Conservation (phyloP, 1,139 yeast genomes). For the Arxiozyma bovina region DNA sequence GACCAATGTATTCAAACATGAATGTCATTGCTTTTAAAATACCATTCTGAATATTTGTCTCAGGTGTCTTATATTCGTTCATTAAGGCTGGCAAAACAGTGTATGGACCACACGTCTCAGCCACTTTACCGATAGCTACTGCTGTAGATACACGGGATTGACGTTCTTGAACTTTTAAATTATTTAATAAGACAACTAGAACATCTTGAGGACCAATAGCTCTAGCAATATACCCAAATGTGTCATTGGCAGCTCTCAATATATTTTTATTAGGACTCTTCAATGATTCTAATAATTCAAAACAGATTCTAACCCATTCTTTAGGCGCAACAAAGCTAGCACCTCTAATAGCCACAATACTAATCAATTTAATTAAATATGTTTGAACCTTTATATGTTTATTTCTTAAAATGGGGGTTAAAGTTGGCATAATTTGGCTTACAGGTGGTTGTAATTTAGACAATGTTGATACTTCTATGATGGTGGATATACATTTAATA, state of each 20-base stretch:
- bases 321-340: conserved; percentile 81
- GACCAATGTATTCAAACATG: conserved; percentile 86
- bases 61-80: conserved; percentile 93
- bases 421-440: conserved; percentile 72
- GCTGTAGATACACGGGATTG: conserved; percentile 96
- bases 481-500: conserved; percentile 55
- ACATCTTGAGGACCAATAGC: conserved; percentile 98
- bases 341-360: conserved; percentile 74
- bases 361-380: conserved; percentile 69
- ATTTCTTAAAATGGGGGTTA: conserved; percentile 86
- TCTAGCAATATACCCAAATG: conserved; percentile 85
- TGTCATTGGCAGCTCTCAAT: conserved; percentile 75
- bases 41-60: conserved; percentile 91
- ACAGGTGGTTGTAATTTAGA: conserved; percentile 58
- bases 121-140: conserved; percentile 95
- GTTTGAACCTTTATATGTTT: conserved; percentile 90
- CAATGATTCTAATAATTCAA: conserved; percentile 80
- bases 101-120: conserved; percentile 87
- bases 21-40: conserved; percentile 88
- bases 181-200: conserved; percentile 71
- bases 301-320: conserved; percentile 97
- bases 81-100: conserved; percentile 93
- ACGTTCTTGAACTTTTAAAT: conserved; percentile 86
- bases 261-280: conserved; percentile 76
- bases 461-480: conserved; percentile 43